A percentile compares a stretch with the other conserved stretches of the same genome.
phyloP scores from a whole-genome alignment of 129 eudicot genomes.

The Centrapalus pauciflorus region DNA sequence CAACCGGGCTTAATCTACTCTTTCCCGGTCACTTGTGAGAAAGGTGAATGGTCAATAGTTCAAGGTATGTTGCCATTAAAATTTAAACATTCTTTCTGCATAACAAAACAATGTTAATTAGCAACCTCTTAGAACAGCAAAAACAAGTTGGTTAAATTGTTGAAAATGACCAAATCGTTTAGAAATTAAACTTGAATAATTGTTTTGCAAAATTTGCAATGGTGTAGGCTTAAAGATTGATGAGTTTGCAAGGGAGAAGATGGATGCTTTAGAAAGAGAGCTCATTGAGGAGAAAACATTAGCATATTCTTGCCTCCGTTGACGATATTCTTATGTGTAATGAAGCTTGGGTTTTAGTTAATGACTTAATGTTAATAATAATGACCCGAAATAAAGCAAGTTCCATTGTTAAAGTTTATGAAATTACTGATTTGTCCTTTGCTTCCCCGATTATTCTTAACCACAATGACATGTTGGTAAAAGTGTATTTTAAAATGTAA shows the following conservation, averaged over 20 bases:
- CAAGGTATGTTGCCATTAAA: slow-evolving; percentile 61
- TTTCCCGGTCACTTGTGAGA: slow-evolving; percentile 80
- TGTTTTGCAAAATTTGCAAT: slow-evolving; percentile 12
- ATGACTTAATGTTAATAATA: slow-evolving; percentile 7
- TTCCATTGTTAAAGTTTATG: not conserved
- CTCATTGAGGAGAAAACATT: slow-evolving; percentile 64
- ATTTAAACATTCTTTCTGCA: not conserved
- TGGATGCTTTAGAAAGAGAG: slow-evolving; percentile 65
- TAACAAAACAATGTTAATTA: not conserved
- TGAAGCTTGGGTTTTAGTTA: not conserved
- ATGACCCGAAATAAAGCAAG: not conserved
- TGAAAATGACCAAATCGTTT: not conserved
- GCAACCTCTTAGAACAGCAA: no score
- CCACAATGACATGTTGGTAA: not conserved
- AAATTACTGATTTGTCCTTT: slow-evolving; percentile 3
- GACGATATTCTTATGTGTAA: slow-evolving; percentile 13
- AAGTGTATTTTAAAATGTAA: not conserved
- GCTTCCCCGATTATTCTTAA: not conserved
- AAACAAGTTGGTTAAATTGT: not conserved
- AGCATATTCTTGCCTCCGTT: slow-evolving; percentile 68
- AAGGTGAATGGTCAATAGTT: slow-evolving; percentile 87
- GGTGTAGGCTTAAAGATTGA: slow-evolving; percentile 66
- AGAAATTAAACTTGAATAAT: not conserved
- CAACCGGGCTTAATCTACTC: slow-evolving; percentile 76
- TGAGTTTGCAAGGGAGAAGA: slow-evolving; percentile 62